These are phyloP conservation scores for Talaromyces stipitatus DNA, from an alignment of 495 filamentous ascomycete species.

Conservation along the genomic window DNA sequence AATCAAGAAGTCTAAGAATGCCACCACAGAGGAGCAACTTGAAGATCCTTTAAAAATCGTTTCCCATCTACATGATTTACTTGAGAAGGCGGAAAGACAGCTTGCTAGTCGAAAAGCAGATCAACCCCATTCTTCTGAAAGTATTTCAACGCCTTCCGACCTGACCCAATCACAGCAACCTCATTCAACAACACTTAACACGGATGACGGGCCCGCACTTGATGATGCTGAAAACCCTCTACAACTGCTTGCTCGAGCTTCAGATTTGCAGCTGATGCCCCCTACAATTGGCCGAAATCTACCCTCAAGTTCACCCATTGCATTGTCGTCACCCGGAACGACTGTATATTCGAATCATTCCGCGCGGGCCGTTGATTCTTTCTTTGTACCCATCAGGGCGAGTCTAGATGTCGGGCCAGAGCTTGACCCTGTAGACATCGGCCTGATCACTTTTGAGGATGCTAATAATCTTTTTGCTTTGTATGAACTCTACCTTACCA, in stretches of 20 bases:
- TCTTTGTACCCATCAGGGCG: conserved; percentile 55
- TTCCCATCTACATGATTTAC: conserved; percentile 46
- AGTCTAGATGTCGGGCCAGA: conserved; percentile 53
- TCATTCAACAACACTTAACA: conserved; percentile 4
- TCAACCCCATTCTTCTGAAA: not conserved
- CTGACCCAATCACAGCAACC: not conserved
- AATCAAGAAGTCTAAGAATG: conserved; percentile 49
- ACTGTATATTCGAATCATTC: conserved; percentile 7
- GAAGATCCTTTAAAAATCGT: conserved; percentile 48
- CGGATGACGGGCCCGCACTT: conserved; percentile 47
- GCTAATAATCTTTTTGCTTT: conserved; percentile 55
- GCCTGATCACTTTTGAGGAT: conserved; percentile 54
- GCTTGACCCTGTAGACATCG: conserved; percentile 60
- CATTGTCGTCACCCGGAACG: conserved; percentile 13
- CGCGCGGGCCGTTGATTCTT: conserved; percentile 17
- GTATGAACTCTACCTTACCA: conserved; percentile 38
- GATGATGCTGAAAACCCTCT: conserved; percentile 70
- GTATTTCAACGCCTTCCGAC: not conserved
- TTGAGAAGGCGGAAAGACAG: conserved; percentile 38
- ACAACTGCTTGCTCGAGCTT: conserved; percentile 61
- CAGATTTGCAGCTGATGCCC: conserved; percentile 56
- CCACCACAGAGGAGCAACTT: conserved; percentile 26
- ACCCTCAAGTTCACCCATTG: conserved; percentile 3
- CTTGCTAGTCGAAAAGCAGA: conserved; percentile 4
- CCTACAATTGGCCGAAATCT: conserved; percentile 11